Base-by-base conservation (phyloP, 352 stramenopile species). In the Vaucheria bursata region DNA sequence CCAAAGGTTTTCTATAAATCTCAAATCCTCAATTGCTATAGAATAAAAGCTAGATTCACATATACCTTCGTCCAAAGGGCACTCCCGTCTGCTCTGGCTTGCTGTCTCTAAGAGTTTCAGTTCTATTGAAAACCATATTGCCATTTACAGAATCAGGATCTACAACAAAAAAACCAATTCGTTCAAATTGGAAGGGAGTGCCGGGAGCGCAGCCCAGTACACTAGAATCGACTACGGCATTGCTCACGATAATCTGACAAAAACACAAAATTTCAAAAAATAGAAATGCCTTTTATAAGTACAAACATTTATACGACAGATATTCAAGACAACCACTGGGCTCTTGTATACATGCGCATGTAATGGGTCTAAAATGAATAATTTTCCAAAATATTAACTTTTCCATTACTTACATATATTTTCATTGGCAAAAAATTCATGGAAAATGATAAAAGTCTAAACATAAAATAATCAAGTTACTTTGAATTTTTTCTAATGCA, bases 91-190 rank as follows among this genome's bases (percentile, higher is more conserved):
- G 67, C 40, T 86, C 89, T 6, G 40, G 65, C 0, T 66, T 72
- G 74, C 89, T 87, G 80, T 97, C 92, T 76, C 94, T 96, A 68
- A 99, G 88, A 6, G 90, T 91, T 37, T 98, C 94, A 37, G 95
- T 97, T 77, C 97, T 91, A 86, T 99, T 99, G 71, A 98, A 91
- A 25, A 99, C 93, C 78, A 97, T 89, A 69, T 88, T 89, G 74
- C 89, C 90, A 36, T 88, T 77, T 1, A 89, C 94, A 0, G 77
- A 87, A 8, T 86, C 87, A 74, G 92, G 87, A 86, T 99, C 96
- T 4, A 91, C 87, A 37, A 97, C 93, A 87, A 98, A 99, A 87
- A 98, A 99, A 31, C 95, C 96, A 2, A 98, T 86, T 40, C 95
- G 90, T 85, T 99, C 95, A 85, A 99, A 97, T 88, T 99, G 95